A percentile compares a stretch with the other conserved stretches of the same genome.
Conservation (phyloP, 1,284 basidiomycete species). For the Microbotryum violaceum region DNA sequence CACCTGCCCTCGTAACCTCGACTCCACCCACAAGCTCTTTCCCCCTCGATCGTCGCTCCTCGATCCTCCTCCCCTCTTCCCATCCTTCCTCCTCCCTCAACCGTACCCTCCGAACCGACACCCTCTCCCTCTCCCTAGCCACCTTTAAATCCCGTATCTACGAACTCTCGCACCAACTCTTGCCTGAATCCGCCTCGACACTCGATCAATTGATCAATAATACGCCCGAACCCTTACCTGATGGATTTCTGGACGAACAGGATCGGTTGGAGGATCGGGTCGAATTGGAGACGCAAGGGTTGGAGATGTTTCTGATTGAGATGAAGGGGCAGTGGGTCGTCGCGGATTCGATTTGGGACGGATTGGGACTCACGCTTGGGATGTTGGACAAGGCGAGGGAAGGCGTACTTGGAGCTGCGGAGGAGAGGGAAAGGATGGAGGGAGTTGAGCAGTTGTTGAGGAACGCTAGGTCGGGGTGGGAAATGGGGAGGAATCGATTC, state of each 20-base stretch:
- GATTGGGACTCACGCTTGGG: background rate
- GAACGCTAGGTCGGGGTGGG: too few relatives aligned
- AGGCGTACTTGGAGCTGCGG: background rate
- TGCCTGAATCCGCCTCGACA: slow-evolving; percentile 7
- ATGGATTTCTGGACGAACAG: slow-evolving; percentile 31
- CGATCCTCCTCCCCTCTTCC: background rate
- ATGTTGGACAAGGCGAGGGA: slow-evolving; percentile 1
- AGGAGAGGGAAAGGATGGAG: slow-evolving; percentile 1
- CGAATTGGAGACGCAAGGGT: slow-evolving; percentile 1
- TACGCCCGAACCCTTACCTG: slow-evolving; percentile 19
- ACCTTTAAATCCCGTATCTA: slow-evolving; percentile 16
- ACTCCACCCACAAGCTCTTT: background rate
- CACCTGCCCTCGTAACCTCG: background rate
- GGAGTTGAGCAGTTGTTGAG: background rate
- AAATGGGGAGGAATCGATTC: background rate
- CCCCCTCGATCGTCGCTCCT: too few relatives aligned
- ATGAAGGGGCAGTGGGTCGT: slow-evolving; percentile 10
- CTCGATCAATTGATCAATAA: slow-evolving; percentile 32
- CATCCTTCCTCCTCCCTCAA: background rate
- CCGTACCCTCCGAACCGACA: slow-evolving; percentile 18
- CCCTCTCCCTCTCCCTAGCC: slow-evolving; percentile 24
- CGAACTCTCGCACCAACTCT: slow-evolving; percentile 1
- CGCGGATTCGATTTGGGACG: slow-evolving; percentile 16
- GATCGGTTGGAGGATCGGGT: slow-evolving; percentile 26
- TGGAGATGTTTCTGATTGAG: slow-evolving; percentile 5